These are phyloP conservation scores for Carex littledalei DNA, from an alignment of 176 grass and related monocot genomes.

Conservation along the genomic window DNA sequence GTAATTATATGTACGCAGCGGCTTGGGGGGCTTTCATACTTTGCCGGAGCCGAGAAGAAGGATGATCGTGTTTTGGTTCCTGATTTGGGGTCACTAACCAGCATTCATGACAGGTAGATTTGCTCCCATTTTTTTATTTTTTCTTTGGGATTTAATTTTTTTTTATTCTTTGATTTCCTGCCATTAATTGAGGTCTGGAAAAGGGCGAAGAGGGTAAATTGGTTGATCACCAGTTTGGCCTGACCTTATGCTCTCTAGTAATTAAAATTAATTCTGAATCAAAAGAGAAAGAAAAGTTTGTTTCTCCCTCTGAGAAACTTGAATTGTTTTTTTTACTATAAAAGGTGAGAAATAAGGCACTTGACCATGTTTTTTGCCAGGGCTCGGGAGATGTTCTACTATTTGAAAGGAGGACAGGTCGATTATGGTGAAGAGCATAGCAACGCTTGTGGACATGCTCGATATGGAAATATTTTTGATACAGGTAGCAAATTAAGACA, in stretches of 20 bases:
- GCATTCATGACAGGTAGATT: constrained; percentile 89
- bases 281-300: not conserved
- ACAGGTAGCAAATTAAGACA: constrained; percentile 32
- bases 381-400: constrained; percentile 96
- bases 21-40: constrained; percentile 87
- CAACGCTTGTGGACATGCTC: constrained; percentile 59
- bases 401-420: constrained; percentile 91
- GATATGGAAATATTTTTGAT: constrained; percentile 67
- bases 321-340: not conserved
- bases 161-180: constrained; percentile 1
- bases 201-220: not conserved
- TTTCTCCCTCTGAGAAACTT: not conserved
- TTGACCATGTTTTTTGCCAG: constrained; percentile 27
- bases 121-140: not conserved
- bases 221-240: not conserved
- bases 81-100: constrained; percentile 95
- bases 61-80: constrained; percentile 95
- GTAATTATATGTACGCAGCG: constrained; percentile 41
- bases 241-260: not conserved
- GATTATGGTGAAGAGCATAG: constrained; percentile 92
- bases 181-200: constrained; percentile 6
- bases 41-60: constrained; percentile 97
- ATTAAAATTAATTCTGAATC: not conserved
- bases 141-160: not conserved
- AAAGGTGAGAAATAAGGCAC: not conserved